phyloP scores from a whole-genome alignment of 2,329 filamentous ascomycete genomes.

The Pestalotiopsis sp. region DNA sequence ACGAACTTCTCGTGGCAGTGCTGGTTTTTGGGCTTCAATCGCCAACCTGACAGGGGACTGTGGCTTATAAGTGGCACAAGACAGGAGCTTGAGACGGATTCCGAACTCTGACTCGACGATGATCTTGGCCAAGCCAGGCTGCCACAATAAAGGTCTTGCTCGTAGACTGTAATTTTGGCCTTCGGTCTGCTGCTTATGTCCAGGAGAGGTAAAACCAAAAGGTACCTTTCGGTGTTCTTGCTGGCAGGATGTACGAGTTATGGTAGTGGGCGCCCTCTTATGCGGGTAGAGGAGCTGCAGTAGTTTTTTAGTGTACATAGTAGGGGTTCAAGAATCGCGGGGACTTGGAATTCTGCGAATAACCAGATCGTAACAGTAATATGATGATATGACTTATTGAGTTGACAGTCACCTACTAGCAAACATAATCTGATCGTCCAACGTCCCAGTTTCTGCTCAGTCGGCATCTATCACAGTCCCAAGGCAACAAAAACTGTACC shows the following conservation, averaged over 20 bases:
- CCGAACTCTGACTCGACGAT: neutral
- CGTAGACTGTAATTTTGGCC: neutral
- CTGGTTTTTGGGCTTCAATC: constrained; percentile 3
- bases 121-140: neutral
- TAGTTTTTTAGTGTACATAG: neutral
- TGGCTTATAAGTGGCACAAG: neutral
- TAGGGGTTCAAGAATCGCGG: too few species aligned
- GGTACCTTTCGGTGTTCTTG: too few species aligned
- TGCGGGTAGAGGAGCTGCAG: neutral
- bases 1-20: constrained; percentile 9
- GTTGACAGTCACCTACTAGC: neutral
- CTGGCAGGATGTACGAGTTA: neutral
- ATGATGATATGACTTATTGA: neutral
- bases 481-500: neutral
- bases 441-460: neutral
- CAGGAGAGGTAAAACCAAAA: too few species aligned
- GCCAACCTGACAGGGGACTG: neutral
- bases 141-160: neutral
- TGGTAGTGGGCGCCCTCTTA: neutral
- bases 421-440: neutral
- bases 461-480: neutral
- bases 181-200: neutral
- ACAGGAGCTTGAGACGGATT: neutral
- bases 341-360: neutral
- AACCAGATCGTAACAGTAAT: neutral